A percentile compares a stretch with the other conserved stretches of the same genome.
These are phyloP conservation scores for Chytriomyces sp. DNA, from an alignment of 192 early-diverging fungal genomes.

Conservation along the genomic window DNA sequence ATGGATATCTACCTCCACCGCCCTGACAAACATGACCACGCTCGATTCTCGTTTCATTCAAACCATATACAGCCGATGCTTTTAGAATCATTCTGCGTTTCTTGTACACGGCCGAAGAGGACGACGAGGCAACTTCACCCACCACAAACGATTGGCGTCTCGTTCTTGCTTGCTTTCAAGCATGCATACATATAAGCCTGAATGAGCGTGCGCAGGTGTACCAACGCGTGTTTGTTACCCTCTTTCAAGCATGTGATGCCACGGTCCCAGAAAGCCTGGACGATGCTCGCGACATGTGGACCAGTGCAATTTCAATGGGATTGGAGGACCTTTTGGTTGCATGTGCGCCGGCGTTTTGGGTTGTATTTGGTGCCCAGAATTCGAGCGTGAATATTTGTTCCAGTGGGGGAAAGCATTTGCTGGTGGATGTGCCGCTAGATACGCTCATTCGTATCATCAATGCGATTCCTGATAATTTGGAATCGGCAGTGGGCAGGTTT, in stretches of 20 bases:
- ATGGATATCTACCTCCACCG: neutral
- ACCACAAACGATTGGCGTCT: constrained; percentile 33
- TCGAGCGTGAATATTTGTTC: no score
- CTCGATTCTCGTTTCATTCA: neutral
- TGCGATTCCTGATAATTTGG: constrained; percentile 28
- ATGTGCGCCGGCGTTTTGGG: constrained; percentile 31
- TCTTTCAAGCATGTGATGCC: constrained; percentile 4
- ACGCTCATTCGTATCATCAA: constrained; percentile 31
- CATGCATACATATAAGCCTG: neutral
- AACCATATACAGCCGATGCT: constrained; percentile 24
- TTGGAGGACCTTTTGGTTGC: constrained; percentile 22
- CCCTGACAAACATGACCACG: neutral
- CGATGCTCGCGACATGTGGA: constrained; percentile 34
- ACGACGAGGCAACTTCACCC: constrained; percentile 34
- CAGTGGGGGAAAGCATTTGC: neutral
- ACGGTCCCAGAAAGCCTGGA: constrained; percentile 1
- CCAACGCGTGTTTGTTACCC: constrained; percentile 7
- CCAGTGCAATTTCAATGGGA: neutral
- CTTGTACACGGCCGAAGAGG: constrained; percentile 32
- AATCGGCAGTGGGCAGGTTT: constrained; percentile 32
- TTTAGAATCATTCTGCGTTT: constrained; percentile 33
- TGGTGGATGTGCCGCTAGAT: constrained; percentile 1
- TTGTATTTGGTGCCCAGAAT: constrained; percentile 18
- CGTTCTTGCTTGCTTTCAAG: constrained; percentile 31
- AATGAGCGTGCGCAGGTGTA: constrained; percentile 25